Evolutionary conservation across 2,329 filamentous ascomycete species (phyloP), one percentile per base, ranked within the genome.

Genomic region (Neofusicoccum ribis): DNA sequence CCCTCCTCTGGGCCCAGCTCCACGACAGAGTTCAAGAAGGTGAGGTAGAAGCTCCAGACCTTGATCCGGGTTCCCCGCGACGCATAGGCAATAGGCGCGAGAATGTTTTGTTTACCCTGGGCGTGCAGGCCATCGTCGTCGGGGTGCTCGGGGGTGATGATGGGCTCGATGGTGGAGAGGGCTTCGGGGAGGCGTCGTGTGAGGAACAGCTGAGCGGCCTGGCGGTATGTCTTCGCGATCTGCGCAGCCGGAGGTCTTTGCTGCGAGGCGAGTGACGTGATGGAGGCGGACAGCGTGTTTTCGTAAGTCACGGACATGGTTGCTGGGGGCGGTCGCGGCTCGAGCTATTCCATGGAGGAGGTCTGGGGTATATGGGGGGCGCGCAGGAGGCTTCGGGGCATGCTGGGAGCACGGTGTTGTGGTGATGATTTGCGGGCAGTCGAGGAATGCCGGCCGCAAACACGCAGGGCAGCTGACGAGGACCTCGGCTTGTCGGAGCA

Each of bases 41-140:
- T 97, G 69, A 98, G 85, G 76, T 98, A 99, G 72, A 99, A 85
- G 77, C 93, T 97, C 95, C 95, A 99, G 68, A 98, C 90, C 79
- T 98, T 99, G 77, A 97, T 90, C 69, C 93, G 85, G 65, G 92
- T 95, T 37, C 89, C 91, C 69, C 90, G 88, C 47, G 91, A 93
- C 62, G 92, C 92, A 68, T 85, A 87, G 63, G 91, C 89, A 62
- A 97, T 88, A 4, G 93, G 92, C 34, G 92, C 90, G 34, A 86
- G 70, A 67, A 70, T 70, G 37, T n/a, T 34, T 31, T 50, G 41
- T 52, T 62, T 49, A 5, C 3, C 20, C 7, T 61, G 37, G 39
- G 70, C 67, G 46, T 72, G 70, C 27, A 52, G 58, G 41, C 64
- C 58, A 14, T 60, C 44, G 7, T 49, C 5, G n/a, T 63, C 44